A percentile compares a stretch with the other conserved stretches of the same genome.
Evolutionary conservation across 768 basidiomycete species (phyloP).

Genomic region (Collybia mongolica): DNA sequence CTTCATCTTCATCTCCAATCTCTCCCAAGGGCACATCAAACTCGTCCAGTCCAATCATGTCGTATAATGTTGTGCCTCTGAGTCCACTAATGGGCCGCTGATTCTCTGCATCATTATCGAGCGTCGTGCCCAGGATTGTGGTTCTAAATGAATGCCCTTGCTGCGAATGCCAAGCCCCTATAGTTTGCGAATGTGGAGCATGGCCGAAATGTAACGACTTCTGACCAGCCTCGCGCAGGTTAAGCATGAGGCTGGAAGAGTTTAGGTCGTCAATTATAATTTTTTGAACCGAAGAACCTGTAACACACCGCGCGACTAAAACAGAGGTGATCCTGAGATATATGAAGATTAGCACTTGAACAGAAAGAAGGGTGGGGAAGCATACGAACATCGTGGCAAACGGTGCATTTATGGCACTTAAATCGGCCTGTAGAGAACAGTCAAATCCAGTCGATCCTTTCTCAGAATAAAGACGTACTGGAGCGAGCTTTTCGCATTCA

Average conservation of each 20-base stretch:
- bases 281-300: background rate
- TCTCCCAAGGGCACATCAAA: background rate
- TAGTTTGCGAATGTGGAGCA: too few species aligned
- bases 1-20: background rate
- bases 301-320: background rate
- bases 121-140: background rate
- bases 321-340: background rate
- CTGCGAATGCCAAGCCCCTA: too few species aligned
- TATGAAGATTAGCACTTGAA: background rate
- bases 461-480: background rate
- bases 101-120: background rate
- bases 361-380: background rate
- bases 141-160: background rate
- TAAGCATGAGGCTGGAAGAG: background rate
- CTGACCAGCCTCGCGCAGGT: background rate
- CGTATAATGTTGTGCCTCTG: background rate
- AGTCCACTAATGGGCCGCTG: background rate
- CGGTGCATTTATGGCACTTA: conserved; percentile 1
- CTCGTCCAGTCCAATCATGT: background rate
- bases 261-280: background rate
- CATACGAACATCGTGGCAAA: background rate
- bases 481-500: background rate
- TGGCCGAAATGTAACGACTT: background rate
- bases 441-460: background rate
- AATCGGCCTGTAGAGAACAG: background rate